Base-by-base conservation (phyloP, 2,329 filamentous ascomycete genomes). In the Teratosphaeria gauchensis region DNA sequence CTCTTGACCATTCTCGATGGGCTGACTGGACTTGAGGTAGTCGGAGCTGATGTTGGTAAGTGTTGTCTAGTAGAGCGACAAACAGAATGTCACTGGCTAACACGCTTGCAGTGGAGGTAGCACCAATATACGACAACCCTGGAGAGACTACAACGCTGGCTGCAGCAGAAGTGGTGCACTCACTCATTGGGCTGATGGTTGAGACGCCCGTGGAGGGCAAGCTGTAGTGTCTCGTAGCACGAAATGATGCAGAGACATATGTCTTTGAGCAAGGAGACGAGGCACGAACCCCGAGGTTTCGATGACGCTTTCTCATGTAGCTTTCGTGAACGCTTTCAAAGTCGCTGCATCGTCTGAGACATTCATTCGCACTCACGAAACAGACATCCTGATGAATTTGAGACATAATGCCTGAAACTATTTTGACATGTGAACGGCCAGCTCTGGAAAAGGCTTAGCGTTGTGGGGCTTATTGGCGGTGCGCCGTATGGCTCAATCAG, bases 61-160 rank as follows among this genome's bases (percentile, higher is more conserved):
- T 67, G 21, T 30, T 2, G 28, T 28, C 24, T 28, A 28, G 24
- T 28, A 28, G 4, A 28, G 24, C 24, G 24, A 28, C 24, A 28
- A 28, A 2, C 24, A 28, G 24, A 28, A 28, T 28, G 24, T 28
- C 24, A 28, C 24, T 16, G 12, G 51, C 55, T 51, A 48, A 56
- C 32, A 8, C 53, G 35, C 56, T 52, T n/a, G 28, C 53, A 77
- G 82, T 85, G 35, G 83, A 85, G 67, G 82, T 85, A 31, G 80
- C 82, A 30, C 83, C 83, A 1, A 77, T 82, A 2, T 85, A 85
- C 67, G 83, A 85, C 65, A 84, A 82, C 38, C 74, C 80, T 59
- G 83, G 82, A 0, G 82, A 85, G 69, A 76, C 79, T 19, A 84
- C 83, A 0, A 78, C 75, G 1, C 69, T 83, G 31, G 80, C 80